These are phyloP conservation scores for Aspergillus uvarum DNA, from an alignment of 2,329 filamentous ascomycete genomes.

Conservation along the genomic window DNA sequence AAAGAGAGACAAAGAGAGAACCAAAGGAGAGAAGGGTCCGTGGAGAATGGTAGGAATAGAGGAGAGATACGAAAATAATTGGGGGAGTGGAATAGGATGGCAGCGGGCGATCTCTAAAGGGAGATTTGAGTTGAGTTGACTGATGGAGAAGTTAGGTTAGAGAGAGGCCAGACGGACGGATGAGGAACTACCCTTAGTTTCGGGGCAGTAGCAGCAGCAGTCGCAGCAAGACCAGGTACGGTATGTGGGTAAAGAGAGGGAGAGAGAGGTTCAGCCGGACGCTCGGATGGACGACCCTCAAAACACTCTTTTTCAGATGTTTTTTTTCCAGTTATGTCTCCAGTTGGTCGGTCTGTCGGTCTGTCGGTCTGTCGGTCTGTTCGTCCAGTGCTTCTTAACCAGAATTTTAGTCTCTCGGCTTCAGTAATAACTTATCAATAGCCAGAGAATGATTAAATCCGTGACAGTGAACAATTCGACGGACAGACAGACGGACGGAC, in stretches of 20 bases:
- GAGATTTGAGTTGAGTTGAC: neutral
- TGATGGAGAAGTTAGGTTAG: too few relatives aligned
- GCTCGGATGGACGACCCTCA: neutral
- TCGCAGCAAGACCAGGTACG: slow-evolving; percentile 2
- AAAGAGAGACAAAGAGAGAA: slow-evolving; percentile 7
- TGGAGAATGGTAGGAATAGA: slow-evolving; percentile 1
- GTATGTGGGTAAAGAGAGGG: neutral
- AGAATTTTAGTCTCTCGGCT: too few relatives aligned
- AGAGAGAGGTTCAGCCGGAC: neutral
- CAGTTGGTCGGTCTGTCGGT: neutral
- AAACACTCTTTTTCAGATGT: too few relatives aligned
- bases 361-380: neutral
- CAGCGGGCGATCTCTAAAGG: neutral
- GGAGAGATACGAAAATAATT: slow-evolving; percentile 6
- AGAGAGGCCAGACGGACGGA: slow-evolving; percentile 2
- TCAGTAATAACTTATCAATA: neutral
- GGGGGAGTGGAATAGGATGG: neutral
- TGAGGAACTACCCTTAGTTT: slow-evolving; percentile 5
- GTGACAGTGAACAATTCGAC: slow-evolving; percentile 9
- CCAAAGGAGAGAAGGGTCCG: neutral
- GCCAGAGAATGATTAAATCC: slow-evolving; percentile 10
- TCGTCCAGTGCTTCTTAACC: too few relatives aligned
- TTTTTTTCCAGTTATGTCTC: too few relatives aligned
- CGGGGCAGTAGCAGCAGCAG: neutral
- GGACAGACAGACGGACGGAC: neutral